These are phyloP conservation scores for Colletotrichum sp. DNA, from an alignment of 2,329 filamentous ascomycete species.

Conservation along the genomic window DNA sequence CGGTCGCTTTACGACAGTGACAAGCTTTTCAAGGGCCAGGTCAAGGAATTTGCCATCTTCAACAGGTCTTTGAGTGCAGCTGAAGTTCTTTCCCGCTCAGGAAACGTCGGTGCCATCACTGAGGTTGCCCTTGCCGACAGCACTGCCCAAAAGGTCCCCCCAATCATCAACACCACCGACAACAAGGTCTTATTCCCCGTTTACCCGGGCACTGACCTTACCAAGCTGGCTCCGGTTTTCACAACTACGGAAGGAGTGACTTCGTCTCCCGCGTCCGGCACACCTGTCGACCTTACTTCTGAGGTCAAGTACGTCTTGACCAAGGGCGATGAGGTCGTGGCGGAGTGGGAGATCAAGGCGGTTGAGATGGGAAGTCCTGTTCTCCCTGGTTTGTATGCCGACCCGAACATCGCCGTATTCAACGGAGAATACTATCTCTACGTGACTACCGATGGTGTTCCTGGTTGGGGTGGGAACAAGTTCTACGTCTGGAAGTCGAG, in stretches of 20 bases:
- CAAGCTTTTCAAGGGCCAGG: slow-evolving; percentile 24
- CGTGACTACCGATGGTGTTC: slow-evolving; percentile 49
- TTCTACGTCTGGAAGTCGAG: slow-evolving; percentile 53
- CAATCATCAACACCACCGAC: slow-evolving; percentile 20
- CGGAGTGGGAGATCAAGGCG: slow-evolving; percentile 21
- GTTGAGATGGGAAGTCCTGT: slow-evolving; percentile 36
- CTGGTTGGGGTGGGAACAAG: slow-evolving; percentile 49
- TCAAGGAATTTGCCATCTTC: slow-evolving; percentile 27
- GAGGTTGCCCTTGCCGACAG: slow-evolving; percentile 16
- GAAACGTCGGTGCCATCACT: slow-evolving; percentile 15
- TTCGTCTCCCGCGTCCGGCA: slow-evolving; percentile 22
- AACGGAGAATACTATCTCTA: slow-evolving; percentile 52
- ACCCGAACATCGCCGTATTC: slow-evolving; percentile 52
- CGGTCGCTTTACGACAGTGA: slow-evolving; percentile 25
- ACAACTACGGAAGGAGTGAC: slow-evolving; percentile 20
- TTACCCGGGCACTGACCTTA: slow-evolving; percentile 23
- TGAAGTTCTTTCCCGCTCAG: slow-evolving; percentile 20
- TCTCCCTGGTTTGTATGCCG: slow-evolving; percentile 44
- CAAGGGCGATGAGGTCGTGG: background rate
- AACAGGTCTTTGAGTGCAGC: slow-evolving; percentile 24
- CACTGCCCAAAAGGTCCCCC: slow-evolving; percentile 18
- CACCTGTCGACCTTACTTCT: slow-evolving; percentile 19
- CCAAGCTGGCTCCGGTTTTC: slow-evolving; percentile 24
- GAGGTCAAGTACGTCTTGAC: slow-evolving; percentile 23
- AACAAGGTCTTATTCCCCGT: slow-evolving; percentile 23